phyloP scores from a whole-genome alignment of 2,329 filamentous ascomycete genomes.

The Aspergillus amoenus region DNA sequence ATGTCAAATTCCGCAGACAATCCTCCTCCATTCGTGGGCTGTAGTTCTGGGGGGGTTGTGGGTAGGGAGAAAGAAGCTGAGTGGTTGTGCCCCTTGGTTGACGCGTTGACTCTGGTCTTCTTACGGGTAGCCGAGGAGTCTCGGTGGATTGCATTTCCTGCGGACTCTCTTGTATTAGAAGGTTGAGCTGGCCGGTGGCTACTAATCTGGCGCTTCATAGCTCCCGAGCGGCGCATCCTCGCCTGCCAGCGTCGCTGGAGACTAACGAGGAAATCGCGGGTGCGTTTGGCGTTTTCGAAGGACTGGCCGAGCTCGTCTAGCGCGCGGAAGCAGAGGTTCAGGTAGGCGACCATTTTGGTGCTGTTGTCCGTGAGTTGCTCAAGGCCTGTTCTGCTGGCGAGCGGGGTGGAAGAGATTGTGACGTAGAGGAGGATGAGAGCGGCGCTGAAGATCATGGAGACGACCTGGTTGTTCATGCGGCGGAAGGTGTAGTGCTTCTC shows the following conservation, averaged over 20 bases:
- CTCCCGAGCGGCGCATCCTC: slow-evolving; percentile 17
- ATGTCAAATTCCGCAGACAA: not conserved
- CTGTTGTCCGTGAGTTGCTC: slow-evolving; percentile 22
- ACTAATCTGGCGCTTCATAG: slow-evolving; percentile 10
- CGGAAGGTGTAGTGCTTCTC: slow-evolving; percentile 44
- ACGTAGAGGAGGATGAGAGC: slow-evolving; percentile 42
- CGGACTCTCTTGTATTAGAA: not conserved
- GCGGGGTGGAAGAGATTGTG: slow-evolving; percentile 34
- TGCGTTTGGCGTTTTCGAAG: slow-evolving; percentile 43
- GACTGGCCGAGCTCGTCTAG: slow-evolving; percentile 43
- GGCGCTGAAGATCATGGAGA: slow-evolving; percentile 47
- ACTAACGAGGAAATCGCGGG: slow-evolving; percentile 38
- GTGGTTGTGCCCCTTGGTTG: not conserved
- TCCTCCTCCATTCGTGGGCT: too few species aligned
- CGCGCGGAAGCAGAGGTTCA: slow-evolving; percentile 45
- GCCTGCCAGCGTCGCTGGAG: slow-evolving; percentile 41
- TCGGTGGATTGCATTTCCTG: not conserved
- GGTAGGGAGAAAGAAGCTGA: not conserved
- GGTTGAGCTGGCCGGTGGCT: not conserved
- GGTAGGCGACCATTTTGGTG: slow-evolving; percentile 34
- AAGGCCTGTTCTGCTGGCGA: slow-evolving; percentile 23
- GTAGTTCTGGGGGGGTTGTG: not conserved
- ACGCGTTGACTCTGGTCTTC: not conserved
- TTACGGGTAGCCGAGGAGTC: not conserved
- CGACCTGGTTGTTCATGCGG: slow-evolving; percentile 45